phyloP scores from a whole-genome alignment of 2,329 filamentous ascomycete species.

The Cryphonectria nitschkei region DNA sequence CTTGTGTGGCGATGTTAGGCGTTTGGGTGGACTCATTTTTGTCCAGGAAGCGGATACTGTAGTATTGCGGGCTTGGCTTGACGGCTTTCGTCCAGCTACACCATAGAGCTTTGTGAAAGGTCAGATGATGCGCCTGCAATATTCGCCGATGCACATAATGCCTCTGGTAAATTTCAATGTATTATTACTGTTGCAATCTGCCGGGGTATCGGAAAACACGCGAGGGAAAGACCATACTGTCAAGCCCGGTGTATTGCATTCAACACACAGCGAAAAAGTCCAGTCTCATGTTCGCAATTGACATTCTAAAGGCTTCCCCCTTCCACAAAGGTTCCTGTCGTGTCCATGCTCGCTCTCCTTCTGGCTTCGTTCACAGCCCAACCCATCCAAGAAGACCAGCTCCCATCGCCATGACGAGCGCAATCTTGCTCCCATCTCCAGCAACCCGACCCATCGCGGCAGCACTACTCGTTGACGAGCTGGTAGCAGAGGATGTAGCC shows the following conservation, averaged over 20 bases:
- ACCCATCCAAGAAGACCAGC: constrained; percentile 23
- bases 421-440: constrained; percentile 14
- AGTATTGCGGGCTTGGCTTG: not conserved
- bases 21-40: not conserved
- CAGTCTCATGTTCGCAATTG: not conserved
- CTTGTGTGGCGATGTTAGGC: not conserved
- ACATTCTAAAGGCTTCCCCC: not conserved
- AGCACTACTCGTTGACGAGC: constrained; percentile 7
- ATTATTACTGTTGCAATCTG: constrained; percentile 1
- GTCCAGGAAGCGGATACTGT: not conserved
- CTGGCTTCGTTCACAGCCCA: constrained; percentile 1
- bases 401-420: constrained; percentile 25
- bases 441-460: not conserved
- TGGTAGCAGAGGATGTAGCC: constrained; percentile 1
- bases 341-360: not conserved
- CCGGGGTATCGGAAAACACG: not conserved
- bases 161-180: not conserved
- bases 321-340: not conserved
- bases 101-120: not conserved
- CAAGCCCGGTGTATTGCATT: not conserved
- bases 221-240: not conserved
- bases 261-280: not conserved
- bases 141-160: not conserved
- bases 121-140: not conserved
- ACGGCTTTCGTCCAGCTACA: not conserved